phyloP scores from a whole-genome alignment of 2,329 filamentous ascomycete genomes.

The Dactylella cylindrospora region DNA sequence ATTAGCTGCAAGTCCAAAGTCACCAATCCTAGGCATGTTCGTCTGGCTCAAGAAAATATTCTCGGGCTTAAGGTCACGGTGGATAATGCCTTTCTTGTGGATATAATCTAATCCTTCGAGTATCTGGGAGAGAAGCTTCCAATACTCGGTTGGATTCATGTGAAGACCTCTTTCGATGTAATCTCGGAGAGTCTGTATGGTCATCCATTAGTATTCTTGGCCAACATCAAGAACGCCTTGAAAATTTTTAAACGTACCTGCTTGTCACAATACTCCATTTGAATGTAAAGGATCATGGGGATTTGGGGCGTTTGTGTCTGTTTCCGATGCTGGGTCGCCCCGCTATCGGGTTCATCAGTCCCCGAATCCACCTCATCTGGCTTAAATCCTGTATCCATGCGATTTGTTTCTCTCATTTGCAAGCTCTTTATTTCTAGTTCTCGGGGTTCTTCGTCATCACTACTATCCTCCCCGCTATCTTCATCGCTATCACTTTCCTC shows the following conservation, averaged over 20 bases:
- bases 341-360: slow-evolving; percentile 9
- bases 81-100: slow-evolving; percentile 86
- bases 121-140: slow-evolving; percentile 88
- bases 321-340: slow-evolving; percentile 1
- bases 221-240: slow-evolving; percentile 1
- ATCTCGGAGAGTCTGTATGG: slow-evolving; percentile 73
- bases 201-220: slow-evolving; percentile 39
- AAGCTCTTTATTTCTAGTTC: slow-evolving; percentile 1
- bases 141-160: slow-evolving; percentile 74
- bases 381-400: slow-evolving; percentile 52
- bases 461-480: slow-evolving; percentile 47
- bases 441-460: slow-evolving; percentile 49
- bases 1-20: slow-evolving; percentile 91
- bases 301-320: slow-evolving; percentile 52
- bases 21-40: slow-evolving; percentile 91
- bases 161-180: slow-evolving; percentile 75
- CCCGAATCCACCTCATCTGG: slow-evolving; percentile 54
- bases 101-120: slow-evolving; percentile 88
- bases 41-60: slow-evolving; percentile 94
- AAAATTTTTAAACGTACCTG: slow-evolving; percentile 58
- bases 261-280: slow-evolving; percentile 98
- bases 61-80: slow-evolving; percentile 93
- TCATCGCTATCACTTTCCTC: slow-evolving; percentile 56
- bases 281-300: slow-evolving; percentile 83
- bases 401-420: slow-evolving; percentile 48